Base-by-base conservation (phyloP, 768 basidiomycete genomes). In the Lactarius hengduanensis region DNA sequence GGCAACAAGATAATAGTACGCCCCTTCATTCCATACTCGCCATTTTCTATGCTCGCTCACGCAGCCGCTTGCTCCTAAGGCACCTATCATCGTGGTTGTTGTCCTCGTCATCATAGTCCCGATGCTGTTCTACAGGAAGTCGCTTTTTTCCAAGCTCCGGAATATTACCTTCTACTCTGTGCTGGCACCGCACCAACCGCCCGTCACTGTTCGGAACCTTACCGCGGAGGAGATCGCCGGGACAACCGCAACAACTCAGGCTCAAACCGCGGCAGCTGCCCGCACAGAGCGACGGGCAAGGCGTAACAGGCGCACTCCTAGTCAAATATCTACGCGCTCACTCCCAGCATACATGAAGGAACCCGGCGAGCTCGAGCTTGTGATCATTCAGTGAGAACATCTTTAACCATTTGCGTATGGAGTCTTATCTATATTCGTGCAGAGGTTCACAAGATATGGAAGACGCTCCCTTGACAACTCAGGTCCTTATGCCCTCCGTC, bases 321-420 rank as follows among this genome's bases (percentile, higher is more conserved):
- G 90, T 55, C 90, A 92, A 74, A 86, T 92, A 60, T 91, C 90
- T 6, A 91, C 90, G 9, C 84, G 82, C 34, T 91, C 88, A 6
- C 74, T 94, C 36, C 92, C 92, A 6, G 84, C 81, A 34, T 94
- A 94, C 71, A 90, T 84, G 78, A 92, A 92, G 76, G 91, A 94
- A 67, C 90, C 92, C 0, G 91, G 91, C 18, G 92, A 92, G 57
- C 80, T 87, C 45, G 92, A 94, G 74, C 80, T 94, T 34, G 92
- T 94, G 6, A 85, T 94, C 60, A 79, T 76, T 54, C 74, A 82
- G 83, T 84, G 66, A 69, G 79, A 20, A 32, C 57, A n/a, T 15
- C 28, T 38, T 13, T 5, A 53, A 5, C 2, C 13, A n/a, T 30
- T 28, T 30, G 8, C 22, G 2, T 20, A 16, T 58, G 9, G 16